Evolutionary conservation across 2,329 filamentous ascomycete genomes (phyloP).

Genomic region (Ceratocystis cubensis): DNA sequence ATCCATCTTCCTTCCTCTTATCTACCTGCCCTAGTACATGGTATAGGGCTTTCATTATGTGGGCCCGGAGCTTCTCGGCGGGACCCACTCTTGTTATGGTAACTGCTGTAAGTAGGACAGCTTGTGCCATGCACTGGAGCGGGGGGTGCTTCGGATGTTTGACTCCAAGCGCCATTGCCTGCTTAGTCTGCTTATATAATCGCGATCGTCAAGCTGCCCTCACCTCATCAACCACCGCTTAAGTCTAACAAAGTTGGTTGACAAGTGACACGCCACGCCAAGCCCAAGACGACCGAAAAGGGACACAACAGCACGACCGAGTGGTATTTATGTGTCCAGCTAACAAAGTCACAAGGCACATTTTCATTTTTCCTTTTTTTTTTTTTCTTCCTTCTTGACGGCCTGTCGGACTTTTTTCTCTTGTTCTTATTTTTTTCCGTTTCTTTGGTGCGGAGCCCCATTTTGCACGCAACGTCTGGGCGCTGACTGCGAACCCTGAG

Average conservation of each 20-base stretch:
- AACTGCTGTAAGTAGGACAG: too few relatives aligned
- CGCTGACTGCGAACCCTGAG: constrained; percentile 12
- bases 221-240: too few relatives aligned
- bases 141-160: too few relatives aligned
- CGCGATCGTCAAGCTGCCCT: too few relatives aligned
- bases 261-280: background rate
- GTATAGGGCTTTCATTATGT: background rate
- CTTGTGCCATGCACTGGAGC: too few relatives aligned
- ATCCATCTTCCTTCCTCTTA: too few relatives aligned
- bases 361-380: background rate
- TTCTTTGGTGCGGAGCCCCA: background rate
- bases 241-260: too few relatives aligned
- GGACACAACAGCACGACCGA: background rate
- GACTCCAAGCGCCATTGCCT: too few relatives aligned
- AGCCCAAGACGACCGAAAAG: background rate
- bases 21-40: too few relatives aligned
- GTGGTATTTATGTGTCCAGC: too few relatives aligned
- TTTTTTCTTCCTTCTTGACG: background rate
- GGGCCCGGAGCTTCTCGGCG: constrained; percentile 3
- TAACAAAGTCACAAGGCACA: too few relatives aligned
- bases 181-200: too few relatives aligned
- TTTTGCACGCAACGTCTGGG: constrained; percentile 9
- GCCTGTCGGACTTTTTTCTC: background rate
- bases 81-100: background rate
- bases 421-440: background rate